Conservation (phyloP, 148 eudicot species). For the Amaranthus cruentus region DNA sequence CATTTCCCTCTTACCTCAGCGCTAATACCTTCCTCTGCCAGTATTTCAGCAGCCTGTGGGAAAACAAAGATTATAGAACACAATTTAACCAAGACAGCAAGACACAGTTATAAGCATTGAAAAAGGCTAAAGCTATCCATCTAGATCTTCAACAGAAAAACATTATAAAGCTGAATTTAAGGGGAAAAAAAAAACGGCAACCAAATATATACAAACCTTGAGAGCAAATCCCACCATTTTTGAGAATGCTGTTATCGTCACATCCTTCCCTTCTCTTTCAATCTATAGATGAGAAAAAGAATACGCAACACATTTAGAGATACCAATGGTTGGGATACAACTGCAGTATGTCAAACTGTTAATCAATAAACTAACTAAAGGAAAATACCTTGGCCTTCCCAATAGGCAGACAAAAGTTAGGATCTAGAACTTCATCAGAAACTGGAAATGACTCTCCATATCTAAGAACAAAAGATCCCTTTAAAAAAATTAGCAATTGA, state of each 20-base stretch:
- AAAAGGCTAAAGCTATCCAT: neutral
- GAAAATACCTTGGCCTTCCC: conserved; percentile 78
- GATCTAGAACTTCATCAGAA: conserved; percentile 71
- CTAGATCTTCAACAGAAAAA: neutral
- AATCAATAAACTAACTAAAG: neutral
- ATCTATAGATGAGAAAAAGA: conserved; percentile 18
- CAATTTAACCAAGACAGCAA: neutral
- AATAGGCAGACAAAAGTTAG: conserved; percentile 73
- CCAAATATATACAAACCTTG: conserved; percentile 29
- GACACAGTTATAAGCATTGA: neutral
- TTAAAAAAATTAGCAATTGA: neutral
- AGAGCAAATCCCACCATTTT: conserved; percentile 46
- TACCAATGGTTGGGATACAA: neutral
- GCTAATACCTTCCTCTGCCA: conserved; percentile 53
- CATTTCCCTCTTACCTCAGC: conserved; percentile 34
- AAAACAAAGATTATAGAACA: neutral
- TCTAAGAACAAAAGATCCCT: conserved; percentile 27
- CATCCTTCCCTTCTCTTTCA: conserved; percentile 43
- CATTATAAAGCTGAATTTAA: neutral
- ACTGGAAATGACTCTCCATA: conserved; percentile 86
- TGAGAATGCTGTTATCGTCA: conserved; percentile 38
- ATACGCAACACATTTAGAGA: neutral
- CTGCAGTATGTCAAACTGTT: neutral
- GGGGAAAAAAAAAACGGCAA: neutral
- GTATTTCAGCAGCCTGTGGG: conserved; percentile 59